Evolutionary conservation across 1,139 yeast species (phyloP), one percentile per base, ranked within the genome.

Genomic region (Hemisphaericaspora lyxosophila): DNA sequence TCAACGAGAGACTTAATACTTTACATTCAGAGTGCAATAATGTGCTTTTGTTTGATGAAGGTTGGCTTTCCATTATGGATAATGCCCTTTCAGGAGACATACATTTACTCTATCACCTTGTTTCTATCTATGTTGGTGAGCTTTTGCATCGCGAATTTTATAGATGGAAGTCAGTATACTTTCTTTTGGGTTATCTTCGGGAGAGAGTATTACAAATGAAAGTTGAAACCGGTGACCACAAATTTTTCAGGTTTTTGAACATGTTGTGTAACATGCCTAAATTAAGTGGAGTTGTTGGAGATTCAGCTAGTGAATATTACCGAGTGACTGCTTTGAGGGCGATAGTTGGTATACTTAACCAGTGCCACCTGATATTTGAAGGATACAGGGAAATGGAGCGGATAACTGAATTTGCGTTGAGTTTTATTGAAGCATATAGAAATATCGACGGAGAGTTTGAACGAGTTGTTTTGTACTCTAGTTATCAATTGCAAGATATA

Each of bases 341-440:
- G n/a, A 44, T 49, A 2, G 45, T 44, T 34, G 20, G 31, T 5
- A 48, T 63, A 2, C 40, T 57, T 11, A 34, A 31, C 5, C 38
- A 46, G 15, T 44, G 57, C 1, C 49, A 33, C 34, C 42, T 42
- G 11, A 26, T 59, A 2, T 64, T 55, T 43, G 66, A 67, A 26
- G 75, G 75, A 1, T 70, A 56, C 43, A 56, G 53, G 29, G 75
- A 70, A 34, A 49, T 48, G 27, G 35, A 32, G n/a, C 34, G 3
- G 15, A 18, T 28, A 11, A 28, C 31, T 8, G 31, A 28, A 18
- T 18, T 18, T 12, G 12, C 18, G 9, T 28, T 17, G 28, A 9
- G 23, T 13, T 11, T 32, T 22, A 18, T 32, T 19, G 25, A 26
- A 35, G 4, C 25, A 15, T 3, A 15, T 18, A 28, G 20, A 14